Conservation (phyloP, 768 basidiomycete species). For the Xerocomus brunneocitrinus region DNA sequence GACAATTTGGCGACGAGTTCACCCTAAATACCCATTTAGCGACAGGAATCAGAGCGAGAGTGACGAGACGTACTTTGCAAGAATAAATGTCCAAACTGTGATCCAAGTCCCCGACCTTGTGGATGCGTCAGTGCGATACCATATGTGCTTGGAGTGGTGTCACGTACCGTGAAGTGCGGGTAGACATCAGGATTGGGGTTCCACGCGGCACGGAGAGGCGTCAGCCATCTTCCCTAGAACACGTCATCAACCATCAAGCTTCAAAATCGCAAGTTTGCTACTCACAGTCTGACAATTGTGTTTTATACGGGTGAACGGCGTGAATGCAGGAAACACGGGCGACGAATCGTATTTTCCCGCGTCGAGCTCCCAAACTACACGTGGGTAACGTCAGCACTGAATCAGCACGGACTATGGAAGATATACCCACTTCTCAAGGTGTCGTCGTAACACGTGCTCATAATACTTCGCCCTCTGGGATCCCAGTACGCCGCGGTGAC, state of each 20-base stretch:
- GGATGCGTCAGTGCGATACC: not conserved
- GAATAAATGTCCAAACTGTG: conserved; percentile 74
- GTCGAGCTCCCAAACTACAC: conserved; percentile 72
- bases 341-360: conserved; percentile 45
- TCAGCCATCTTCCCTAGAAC: conserved; percentile 74
- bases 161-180: conserved; percentile 75
- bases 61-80: conserved; percentile 47
- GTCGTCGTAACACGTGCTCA: conserved; percentile 85
- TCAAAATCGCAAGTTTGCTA: not conserved
- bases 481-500: conserved; percentile 87
- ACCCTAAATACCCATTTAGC: conserved; percentile 41
- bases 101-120: conserved; percentile 72
- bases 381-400: conserved; percentile 8
- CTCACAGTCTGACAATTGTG: conserved; percentile 82
- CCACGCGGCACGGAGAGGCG: conserved; percentile 76
- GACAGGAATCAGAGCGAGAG: not conserved
- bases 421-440: conserved; percentile 55
- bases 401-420: not conserved
- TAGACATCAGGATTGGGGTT: conserved; percentile 70
- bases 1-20: conserved; percentile 61
- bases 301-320: conserved; percentile 55
- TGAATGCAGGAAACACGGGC: conserved; percentile 52
- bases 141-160: not conserved
- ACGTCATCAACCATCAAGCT: not conserved
- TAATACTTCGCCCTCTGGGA: conserved; percentile 68